A percentile compares a stretch with the other conserved stretches of the same genome.
Conservation (phyloP, 345 rosid species). For the Citrus cavaleriei region DNA sequence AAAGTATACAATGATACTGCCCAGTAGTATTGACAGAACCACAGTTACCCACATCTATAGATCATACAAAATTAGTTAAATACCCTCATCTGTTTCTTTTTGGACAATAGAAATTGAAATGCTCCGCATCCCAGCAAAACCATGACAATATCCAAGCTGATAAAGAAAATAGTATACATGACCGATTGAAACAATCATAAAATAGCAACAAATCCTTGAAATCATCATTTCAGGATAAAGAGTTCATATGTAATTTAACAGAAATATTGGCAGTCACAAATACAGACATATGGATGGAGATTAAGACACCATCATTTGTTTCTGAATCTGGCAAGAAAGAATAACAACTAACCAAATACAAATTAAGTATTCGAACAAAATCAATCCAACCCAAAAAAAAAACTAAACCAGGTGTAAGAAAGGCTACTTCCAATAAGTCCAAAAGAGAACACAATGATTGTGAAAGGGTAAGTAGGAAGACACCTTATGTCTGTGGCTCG, state of each 20-base stretch:
- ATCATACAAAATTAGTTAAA: background rate
- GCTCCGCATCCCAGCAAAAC: background rate
- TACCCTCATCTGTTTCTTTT: background rate
- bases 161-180: background rate
- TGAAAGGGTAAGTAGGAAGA: background rate
- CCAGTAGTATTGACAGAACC: background rate
- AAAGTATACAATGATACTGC: background rate
- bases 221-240: background rate
- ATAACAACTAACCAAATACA: background rate
- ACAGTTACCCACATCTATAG: background rate
- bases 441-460: background rate
- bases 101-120: background rate
- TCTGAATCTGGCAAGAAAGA: background rate
- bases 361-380: background rate
- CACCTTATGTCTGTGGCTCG: conserved; percentile 2
- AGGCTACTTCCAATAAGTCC: background rate
- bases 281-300: background rate
- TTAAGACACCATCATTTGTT: background rate
- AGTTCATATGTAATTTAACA: background rate
- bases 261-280: background rate
- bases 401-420: background rate
- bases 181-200: background rate
- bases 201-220: background rate
- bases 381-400: background rate
- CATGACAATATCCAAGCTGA: background rate